phyloP scores from a whole-genome alignment of 2,329 filamentous ascomycete species.

The Colletotrichum eremochloae region DNA sequence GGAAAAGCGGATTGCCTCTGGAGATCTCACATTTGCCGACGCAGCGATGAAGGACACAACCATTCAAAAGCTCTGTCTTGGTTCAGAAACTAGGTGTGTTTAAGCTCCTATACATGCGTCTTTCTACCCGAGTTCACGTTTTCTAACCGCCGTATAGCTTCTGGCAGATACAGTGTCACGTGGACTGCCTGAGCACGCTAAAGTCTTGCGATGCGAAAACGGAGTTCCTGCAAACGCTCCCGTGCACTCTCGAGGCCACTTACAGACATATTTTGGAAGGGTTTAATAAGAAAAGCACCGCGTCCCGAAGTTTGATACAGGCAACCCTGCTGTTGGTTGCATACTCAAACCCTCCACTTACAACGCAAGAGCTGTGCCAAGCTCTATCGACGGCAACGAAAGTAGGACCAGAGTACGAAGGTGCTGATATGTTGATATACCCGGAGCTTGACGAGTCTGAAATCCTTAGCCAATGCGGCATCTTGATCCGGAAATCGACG shows the following conservation, averaged over 20 bases:
- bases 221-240: background rate
- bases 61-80: background rate
- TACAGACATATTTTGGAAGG: background rate
- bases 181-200: background rate
- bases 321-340: background rate
- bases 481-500: background rate
- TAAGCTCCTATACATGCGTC: too few species aligned
- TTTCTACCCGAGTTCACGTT: background rate
- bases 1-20: background rate
- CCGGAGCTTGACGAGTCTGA: conserved; percentile 24
- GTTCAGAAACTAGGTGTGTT: background rate
- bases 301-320: background rate
- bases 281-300: background rate
- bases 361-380: conserved; percentile 17
- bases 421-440: background rate
- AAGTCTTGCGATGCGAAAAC: background rate
- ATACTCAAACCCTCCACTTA: background rate
- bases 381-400: conserved; percentile 9
- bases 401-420: background rate
- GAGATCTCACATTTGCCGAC: background rate
- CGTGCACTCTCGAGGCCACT: background rate
- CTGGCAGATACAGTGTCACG: background rate
- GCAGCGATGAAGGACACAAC: background rate
- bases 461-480: conserved; percentile 2
- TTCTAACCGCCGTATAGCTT: background rate